Evolutionary conservation across 257 asterid genomes (phyloP), one percentile per base, ranked within the genome.

Genomic region (Solanum gandarillasii): DNA sequence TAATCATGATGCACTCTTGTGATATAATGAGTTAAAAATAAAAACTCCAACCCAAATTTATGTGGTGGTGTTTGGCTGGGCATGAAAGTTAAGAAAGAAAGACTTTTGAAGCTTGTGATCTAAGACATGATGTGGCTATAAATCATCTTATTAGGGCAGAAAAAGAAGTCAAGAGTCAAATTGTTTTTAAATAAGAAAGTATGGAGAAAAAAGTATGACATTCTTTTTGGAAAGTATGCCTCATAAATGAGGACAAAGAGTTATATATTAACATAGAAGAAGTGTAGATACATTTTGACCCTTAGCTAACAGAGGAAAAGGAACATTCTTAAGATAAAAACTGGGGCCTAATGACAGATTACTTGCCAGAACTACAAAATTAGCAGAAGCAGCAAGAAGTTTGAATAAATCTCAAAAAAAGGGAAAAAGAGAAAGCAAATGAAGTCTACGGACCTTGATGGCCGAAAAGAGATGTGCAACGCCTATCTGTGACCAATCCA

Each of bases 401-500:
- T 72, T 9, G 52, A 38, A 84, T 25, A 41, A 46, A 60, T 52
- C 85, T 65, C 41, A 32, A 81, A 72, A 52, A 83, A 62, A 36
- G 34, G 75, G 87, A 27, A 52, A 31, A 65, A 88, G 31, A 52
- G 35, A 75, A 68, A 87, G 43, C 21, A 70, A 29, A 36, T 83
- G 21, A 35, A 83, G 29, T 38, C 62, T 72, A 84, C 85, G 58
- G 83, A 97, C 99, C 99, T 96, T 96, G 93, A 97, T 96, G 86
- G 99, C 98, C n/a, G 99, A 92, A 91, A 97, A 97, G 88, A 97
- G 97, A 94, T 97, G 93, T 10, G 97, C 94, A 78, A 97, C 99
- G 82, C 99, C 99, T 52, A 94, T 93, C 89, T 97, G 99, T 12
- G 97, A 95, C 99, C 99, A 97, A 92, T 97, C 99, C 91, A 94